phyloP scores from a whole-genome alignment of 2,329 filamentous ascomycete genomes.

The Monilinia laxa region DNA sequence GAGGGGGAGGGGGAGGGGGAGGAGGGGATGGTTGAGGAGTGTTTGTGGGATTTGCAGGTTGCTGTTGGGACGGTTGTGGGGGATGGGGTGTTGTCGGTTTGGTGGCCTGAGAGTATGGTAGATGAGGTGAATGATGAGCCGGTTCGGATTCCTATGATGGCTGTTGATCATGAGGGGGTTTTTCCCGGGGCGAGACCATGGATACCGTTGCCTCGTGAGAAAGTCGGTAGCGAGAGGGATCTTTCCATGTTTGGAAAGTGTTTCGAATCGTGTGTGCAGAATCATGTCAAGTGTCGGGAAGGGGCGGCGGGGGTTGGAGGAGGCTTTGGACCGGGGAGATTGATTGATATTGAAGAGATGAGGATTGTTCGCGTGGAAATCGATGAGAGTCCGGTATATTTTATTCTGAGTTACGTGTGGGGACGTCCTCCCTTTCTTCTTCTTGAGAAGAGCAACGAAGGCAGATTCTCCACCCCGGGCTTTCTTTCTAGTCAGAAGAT shows the following conservation, averaged over 20 bases:
- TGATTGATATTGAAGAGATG: conserved; percentile 4
- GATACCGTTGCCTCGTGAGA: neutral
- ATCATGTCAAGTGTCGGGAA: conserved; percentile 3
- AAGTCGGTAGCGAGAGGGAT: neutral
- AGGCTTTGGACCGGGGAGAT: conserved; percentile 2
- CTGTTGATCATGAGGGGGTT: neutral
- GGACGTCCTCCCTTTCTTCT: conserved; percentile 21
- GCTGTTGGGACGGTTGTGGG: neutral
- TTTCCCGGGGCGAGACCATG: neutral
- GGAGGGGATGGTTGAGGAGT: neutral
- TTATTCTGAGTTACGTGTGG: conserved; percentile 28
- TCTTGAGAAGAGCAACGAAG: conserved; percentile 5
- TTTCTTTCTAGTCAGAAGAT: neutral
- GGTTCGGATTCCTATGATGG: neutral
- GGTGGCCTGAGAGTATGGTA: neutral
- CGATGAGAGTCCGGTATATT: conserved; percentile 16
- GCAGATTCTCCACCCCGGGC: neutral
- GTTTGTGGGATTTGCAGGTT: neutral
- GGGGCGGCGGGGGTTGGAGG: neutral
- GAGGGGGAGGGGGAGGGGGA: neutral
- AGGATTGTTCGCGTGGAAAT: neutral
- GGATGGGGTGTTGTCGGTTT: neutral
- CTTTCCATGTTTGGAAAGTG: neutral
- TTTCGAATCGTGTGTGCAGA: neutral
- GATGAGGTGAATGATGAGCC: conserved; percentile 3